These are phyloP conservation scores for Musa troglodytarum DNA, from an alignment of 176 grass and related monocot genomes.

Conservation along the genomic window DNA sequence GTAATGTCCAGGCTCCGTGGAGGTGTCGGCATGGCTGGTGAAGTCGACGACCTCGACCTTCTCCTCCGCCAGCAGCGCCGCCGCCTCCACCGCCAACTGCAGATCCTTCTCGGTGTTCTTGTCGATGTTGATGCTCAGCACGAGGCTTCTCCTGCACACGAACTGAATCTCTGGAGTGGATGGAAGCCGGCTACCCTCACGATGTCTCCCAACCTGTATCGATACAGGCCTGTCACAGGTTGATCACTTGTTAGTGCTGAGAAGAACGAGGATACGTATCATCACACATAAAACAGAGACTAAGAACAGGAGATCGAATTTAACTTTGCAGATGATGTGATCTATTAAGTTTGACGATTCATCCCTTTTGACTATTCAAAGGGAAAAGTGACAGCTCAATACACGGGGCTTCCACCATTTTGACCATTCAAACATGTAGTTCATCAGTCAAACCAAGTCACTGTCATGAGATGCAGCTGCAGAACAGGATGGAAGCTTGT, in stretches of 20 bases:
- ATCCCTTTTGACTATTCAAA: no score
- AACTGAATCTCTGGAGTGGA: constrained; percentile 80
- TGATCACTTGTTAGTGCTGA: no score
- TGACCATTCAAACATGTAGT: background rate
- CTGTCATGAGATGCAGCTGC: no score
- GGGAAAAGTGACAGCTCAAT: no score
- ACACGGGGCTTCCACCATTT: background rate
- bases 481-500: no score
- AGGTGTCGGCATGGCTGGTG: constrained; percentile 58
- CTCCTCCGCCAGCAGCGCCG: constrained; percentile 40
- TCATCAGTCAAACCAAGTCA: background rate
- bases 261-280: no score
- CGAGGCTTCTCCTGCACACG: constrained; percentile 53
- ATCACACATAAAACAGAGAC: background rate
- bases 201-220: constrained; percentile 72
- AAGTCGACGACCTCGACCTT: constrained; percentile 88
- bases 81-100: constrained; percentile 50
- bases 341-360: no score
- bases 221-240: constrained; percentile 46
- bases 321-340: background rate
- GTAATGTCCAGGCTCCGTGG: constrained; percentile 56
- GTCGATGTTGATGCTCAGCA: constrained; percentile 81
- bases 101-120: constrained; percentile 92
- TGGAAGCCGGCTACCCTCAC: constrained; percentile 65
- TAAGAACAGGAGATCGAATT: background rate